Percentiles rank a stretch among this genome's conserved stretches.
These are phyloP conservation scores for Taxawa tesnikishii DNA, from an alignment of 2,329 filamentous ascomycete species.

Conservation along the genomic window DNA sequence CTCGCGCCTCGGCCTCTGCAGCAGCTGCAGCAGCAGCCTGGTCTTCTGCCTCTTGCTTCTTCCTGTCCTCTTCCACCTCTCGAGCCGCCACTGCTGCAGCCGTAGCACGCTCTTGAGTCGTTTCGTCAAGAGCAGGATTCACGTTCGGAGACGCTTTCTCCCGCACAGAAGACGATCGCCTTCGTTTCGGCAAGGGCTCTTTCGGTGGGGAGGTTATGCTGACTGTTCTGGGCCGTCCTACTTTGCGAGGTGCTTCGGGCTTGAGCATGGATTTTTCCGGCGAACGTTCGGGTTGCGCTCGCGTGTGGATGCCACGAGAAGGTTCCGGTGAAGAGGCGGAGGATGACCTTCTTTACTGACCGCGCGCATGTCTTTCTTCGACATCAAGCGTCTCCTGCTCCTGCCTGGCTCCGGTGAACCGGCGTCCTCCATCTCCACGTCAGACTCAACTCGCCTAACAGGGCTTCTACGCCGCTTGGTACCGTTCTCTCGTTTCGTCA, in stretches of 20 bases:
- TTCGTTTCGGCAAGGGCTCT: constrained; percentile 12
- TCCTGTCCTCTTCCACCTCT: constrained; percentile 8
- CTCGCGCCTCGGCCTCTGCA: constrained; percentile 11
- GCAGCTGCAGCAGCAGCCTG: constrained; percentile 11
- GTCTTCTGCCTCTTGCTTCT: constrained; percentile 9
- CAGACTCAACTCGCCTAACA: constrained; percentile 4
- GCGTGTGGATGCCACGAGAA: too few species aligned
- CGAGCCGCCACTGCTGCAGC: constrained; percentile 5
- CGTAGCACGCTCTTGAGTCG: constrained; percentile 2
- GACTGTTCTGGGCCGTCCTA: constrained; percentile 15
- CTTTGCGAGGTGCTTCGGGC: constrained; percentile 14
- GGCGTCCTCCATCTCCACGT: constrained; percentile 9
- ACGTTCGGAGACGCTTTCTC: constrained; percentile 12
- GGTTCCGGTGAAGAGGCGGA: constrained; percentile 17
- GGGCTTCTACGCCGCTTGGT: constrained; percentile 11
- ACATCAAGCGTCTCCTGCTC: constrained; percentile 19
- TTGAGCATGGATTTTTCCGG: constrained; percentile 13
- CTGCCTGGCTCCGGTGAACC: constrained; percentile 7
- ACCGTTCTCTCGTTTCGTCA: constrained; percentile 21
- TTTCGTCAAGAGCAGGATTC: constrained; percentile 10
- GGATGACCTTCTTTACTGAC: constrained; percentile 17
- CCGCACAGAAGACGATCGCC: constrained; percentile 15
- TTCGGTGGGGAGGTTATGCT: constrained; percentile 14
- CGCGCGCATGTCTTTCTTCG: constrained; percentile 20
- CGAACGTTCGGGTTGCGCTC: too few species aligned